Evolutionary conservation across 805 yeast genomes (phyloP).

Genomic region (Candida takata): DNA sequence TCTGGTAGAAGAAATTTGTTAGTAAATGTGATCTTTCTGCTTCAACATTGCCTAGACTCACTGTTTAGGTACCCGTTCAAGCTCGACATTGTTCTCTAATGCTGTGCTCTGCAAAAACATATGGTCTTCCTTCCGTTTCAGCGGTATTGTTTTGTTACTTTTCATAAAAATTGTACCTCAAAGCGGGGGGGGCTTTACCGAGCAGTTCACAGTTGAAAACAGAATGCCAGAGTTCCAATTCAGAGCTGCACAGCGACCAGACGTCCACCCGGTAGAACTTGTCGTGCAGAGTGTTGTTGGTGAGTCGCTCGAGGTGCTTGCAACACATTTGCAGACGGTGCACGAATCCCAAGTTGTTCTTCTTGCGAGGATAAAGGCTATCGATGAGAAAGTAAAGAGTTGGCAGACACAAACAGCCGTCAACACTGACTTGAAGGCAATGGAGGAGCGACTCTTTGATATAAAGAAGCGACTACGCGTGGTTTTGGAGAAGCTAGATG

Average conservation of each 20-base stretch:
- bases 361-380: slow-evolving; percentile 38
- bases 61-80: slow-evolving; percentile 2
- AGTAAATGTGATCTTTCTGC: too few species aligned
- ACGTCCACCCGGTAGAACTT: slow-evolving; percentile 53
- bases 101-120: neutral
- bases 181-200: too few species aligned
- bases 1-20: too few species aligned
- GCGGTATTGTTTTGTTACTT: too few species aligned
- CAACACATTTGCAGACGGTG: slow-evolving; percentile 42
- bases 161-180: neutral
- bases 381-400: slow-evolving; percentile 28
- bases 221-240: slow-evolving; percentile 14
- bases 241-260: slow-evolving; percentile 11
- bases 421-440: slow-evolving; percentile 12
- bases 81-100: slow-evolving; percentile 4
- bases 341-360: slow-evolving; percentile 53
- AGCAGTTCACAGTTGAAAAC: too few species aligned
- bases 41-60: neutral
- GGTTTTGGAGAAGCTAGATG: slow-evolving; percentile 25
- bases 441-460: slow-evolving; percentile 20
- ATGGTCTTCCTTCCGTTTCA: too few species aligned
- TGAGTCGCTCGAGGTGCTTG: slow-evolving; percentile 44
- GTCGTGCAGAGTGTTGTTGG: slow-evolving; percentile 51
- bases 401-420: slow-evolving; percentile 23
- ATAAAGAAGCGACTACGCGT: slow-evolving; percentile 21